A percentile compares a stretch with the other conserved stretches of the same genome.
These are phyloP conservation scores for Quercus cerris DNA, from an alignment of 306 rosid species.

Conservation along the genomic window DNA sequence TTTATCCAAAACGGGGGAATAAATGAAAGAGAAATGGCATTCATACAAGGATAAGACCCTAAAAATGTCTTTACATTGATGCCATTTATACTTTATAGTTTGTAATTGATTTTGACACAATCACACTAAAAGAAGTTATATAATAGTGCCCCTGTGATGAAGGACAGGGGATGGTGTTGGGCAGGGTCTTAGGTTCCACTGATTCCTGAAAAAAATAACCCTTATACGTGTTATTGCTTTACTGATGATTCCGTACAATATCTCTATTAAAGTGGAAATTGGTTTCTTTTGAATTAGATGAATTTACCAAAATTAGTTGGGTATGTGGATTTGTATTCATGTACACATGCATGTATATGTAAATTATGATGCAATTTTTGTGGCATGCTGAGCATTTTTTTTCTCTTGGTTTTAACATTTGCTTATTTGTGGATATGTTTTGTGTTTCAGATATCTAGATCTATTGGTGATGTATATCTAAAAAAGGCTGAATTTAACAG, in stretches of 20 bases:
- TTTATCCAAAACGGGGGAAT: background rate
- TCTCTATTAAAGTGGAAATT: background rate
- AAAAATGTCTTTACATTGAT: too few species aligned
- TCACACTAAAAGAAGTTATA: background rate
- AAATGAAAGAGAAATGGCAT: background rate
- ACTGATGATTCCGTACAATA: background rate
- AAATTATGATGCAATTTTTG: background rate
- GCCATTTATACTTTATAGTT: too few species aligned
- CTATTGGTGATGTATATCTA: conserved; percentile 77
- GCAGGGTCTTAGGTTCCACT: background rate
- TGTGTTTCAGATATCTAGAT: conserved; percentile 71
- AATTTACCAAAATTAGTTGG: background rate
- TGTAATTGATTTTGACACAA: too few species aligned
- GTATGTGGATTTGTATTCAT: background rate
- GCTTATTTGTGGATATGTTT: background rate
- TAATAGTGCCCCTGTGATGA: background rate
- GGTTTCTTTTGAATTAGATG: conserved; percentile 15
- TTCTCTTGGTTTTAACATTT: background rate
- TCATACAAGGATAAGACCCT: too few species aligned
- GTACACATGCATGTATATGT: background rate
- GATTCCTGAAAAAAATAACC: background rate
- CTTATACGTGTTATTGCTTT: background rate
- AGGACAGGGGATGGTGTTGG: background rate
- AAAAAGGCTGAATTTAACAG: conserved; percentile 82
- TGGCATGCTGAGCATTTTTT: background rate